Conservation (phyloP, 2,329 filamentous ascomycete genomes). For the Thielaviopsis ethacetica region DNA sequence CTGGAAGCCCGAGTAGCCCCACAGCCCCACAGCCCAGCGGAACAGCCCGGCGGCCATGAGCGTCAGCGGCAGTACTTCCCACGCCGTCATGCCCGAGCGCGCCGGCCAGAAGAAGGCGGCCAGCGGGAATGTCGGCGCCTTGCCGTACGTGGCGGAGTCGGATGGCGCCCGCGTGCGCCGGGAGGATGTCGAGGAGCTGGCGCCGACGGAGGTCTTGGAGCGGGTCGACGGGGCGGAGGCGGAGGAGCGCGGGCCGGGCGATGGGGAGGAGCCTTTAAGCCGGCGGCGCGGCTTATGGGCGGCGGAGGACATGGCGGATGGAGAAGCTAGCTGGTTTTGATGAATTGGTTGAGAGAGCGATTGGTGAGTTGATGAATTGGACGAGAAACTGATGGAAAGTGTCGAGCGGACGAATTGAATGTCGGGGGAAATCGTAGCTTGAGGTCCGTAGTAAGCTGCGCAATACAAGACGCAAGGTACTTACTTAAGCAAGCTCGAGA, state of each 20-base stretch:
- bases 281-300: constrained; percentile 45
- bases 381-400: too few relatives aligned
- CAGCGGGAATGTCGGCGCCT: constrained; percentile 66
- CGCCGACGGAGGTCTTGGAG: background rate
- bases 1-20: constrained; percentile 81
- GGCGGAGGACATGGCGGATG: constrained; percentile 32
- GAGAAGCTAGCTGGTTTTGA: background rate
- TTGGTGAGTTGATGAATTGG: background rate
- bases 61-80: constrained; percentile 75
- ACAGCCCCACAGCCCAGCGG: constrained; percentile 79
- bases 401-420: too few relatives aligned
- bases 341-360: background rate
- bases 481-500: too few relatives aligned
- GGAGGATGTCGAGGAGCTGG: background rate
- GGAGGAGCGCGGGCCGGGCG: background rate
- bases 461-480: too few relatives aligned
- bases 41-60: constrained; percentile 86
- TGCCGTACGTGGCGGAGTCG: constrained; percentile 27
- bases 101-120: constrained; percentile 92
- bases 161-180: constrained; percentile 13
- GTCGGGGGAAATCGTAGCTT: background rate
- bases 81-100: constrained; percentile 70
- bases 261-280: constrained; percentile 27
- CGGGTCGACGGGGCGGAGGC: constrained; percentile 1
- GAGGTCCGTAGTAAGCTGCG: background rate